Base-by-base conservation (phyloP, 306 rosid species). In the Quercus variabilis region DNA sequence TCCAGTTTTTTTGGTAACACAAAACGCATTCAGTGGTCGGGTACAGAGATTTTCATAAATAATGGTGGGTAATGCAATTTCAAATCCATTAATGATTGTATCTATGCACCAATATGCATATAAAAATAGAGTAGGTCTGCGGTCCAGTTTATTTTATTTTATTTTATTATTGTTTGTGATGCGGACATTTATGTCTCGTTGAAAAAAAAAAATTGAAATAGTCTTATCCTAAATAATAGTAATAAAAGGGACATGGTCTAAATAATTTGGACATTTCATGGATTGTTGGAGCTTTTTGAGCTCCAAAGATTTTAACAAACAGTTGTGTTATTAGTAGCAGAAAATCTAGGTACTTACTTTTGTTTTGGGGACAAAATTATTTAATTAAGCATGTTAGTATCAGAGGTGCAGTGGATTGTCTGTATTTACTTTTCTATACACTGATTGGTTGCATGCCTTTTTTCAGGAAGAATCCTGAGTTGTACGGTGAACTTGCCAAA, bases 401-500 rank as follows among this genome's bases (percentile, higher is more conserved):
- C 67, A 60, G 14, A 60, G 17, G 19, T 3, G 25, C 15, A 20
- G 67, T 19, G n/a, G 4, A 17, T 35, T 67, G 1, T 8, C 52
- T 9, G 51, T 67, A 67, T 18, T 67, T 31, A 67, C 51, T 33
- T 3, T 67, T 33, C 7, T 67, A 35, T 6, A 8, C 20, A 41
- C 79, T 76, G 65, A 79, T 6, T 57, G 0, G 21, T 19, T 65
- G 31, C 13, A 20, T 78, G 7, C 75, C 63, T 60, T 33, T 1
- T 86, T 63, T 57, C 91, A 96, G 99, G 85, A 89, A 88, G 85
- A 83, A 96, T 76, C 96, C 91, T 9, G 83, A 76, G 11, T 70
- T 93, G 77, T 96, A 82, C 80, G 91, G 89, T 2, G 78, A 83
- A 71, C 98, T 96, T 15, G 96, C 98, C 79, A 87, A 83, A 80